Base-by-base conservation (phyloP, 208 protist genomes). In the Crithidia fasciculata region DNA sequence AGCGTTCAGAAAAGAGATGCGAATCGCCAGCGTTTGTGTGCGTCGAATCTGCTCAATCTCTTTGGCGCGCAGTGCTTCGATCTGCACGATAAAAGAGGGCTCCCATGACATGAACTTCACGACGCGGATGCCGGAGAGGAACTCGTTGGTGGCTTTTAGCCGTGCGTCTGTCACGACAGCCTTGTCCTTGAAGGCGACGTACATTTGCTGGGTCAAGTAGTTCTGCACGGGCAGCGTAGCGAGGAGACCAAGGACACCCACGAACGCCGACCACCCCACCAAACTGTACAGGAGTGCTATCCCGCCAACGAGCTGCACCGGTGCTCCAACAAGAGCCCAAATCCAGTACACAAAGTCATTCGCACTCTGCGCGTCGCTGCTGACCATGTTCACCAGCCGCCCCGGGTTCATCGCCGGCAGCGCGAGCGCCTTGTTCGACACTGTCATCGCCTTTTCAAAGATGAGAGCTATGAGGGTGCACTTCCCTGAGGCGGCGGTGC, bases 31-130 rank as follows among this genome's bases (percentile, higher is more conserved):
- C 5, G 40, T 6, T 28, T 58, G 54, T 4, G 40, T 58, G 6
- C 19, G 16, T 40, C 40, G 28, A 28, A 40, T 58, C 19, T 58
- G 28, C 19, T 55, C 15, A 55, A 55, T 55, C 50, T 55, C 50
- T 7, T 28, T 18, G 12, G 12, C 50, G 15, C 50, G 50, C 6
- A 55, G 7, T 3, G 12, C 50, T 9, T 55, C 18, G 50, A 55
- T 55, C 50, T 55, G 12, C 12, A 55, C 50, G 5, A 55, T 55
- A 3, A 55, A 55, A 5, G 50, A 55, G 18, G 85, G 73, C 69
- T 98, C 96, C 90, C 93, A 98, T 16, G 85, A 83, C 85, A 95
- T 98, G 36, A 98, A 86, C 84, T 99, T 99, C 56, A 95, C 90
- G 4, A 98, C 69, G 16, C 94, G 86, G 9, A 99, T 97, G 3